A percentile compares a stretch with the other conserved stretches of the same genome.
These are phyloP conservation scores for Cephalotrichum gorgonifer DNA, from an alignment of 2,329 filamentous ascomycete genomes.

Conservation along the genomic window DNA sequence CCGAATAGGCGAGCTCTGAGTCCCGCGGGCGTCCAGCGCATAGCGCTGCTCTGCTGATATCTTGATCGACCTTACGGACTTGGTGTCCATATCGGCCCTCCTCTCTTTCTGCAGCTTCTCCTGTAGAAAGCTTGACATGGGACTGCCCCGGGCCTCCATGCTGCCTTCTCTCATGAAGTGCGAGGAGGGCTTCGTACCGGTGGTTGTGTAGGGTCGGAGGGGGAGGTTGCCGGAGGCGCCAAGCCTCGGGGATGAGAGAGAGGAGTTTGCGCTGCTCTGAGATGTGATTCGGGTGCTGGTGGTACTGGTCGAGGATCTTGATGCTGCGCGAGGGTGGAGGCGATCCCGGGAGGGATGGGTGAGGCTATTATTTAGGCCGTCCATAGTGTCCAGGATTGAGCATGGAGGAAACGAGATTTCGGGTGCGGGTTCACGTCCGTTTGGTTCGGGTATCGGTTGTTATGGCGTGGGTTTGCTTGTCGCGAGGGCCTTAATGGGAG, in stretches of 20 bases:
- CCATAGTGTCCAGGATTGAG: neutral
- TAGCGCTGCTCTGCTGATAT: slow-evolving; percentile 15
- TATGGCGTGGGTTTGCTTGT: neutral
- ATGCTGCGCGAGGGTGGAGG: slow-evolving; percentile 28
- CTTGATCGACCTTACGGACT: slow-evolving; percentile 2
- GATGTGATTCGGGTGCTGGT: slow-evolving; percentile 30
- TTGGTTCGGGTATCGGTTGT: neutral
- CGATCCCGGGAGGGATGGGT: neutral
- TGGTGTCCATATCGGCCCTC: slow-evolving; percentile 35
- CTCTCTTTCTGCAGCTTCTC: slow-evolving; percentile 44
- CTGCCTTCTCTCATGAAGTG: slow-evolving; percentile 20
- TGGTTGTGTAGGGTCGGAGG: slow-evolving; percentile 28
- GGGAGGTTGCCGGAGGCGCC: slow-evolving; percentile 24
- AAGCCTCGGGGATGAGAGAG: slow-evolving; percentile 25
- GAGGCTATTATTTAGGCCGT: neutral
- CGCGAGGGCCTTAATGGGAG: neutral
- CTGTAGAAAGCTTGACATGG: slow-evolving; percentile 41
- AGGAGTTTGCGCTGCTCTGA: slow-evolving; percentile 31
- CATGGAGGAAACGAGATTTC: neutral
- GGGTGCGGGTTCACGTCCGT: too few relatives aligned
- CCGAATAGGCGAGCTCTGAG: slow-evolving; percentile 15
- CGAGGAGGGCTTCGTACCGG: slow-evolving; percentile 23
- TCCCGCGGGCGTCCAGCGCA: slow-evolving; percentile 20
- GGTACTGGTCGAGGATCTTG: slow-evolving; percentile 33
- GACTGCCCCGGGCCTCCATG: slow-evolving; percentile 27